phyloP scores from a whole-genome alignment of 805 yeast species.

The Cyberlindnera sargentensis region DNA sequence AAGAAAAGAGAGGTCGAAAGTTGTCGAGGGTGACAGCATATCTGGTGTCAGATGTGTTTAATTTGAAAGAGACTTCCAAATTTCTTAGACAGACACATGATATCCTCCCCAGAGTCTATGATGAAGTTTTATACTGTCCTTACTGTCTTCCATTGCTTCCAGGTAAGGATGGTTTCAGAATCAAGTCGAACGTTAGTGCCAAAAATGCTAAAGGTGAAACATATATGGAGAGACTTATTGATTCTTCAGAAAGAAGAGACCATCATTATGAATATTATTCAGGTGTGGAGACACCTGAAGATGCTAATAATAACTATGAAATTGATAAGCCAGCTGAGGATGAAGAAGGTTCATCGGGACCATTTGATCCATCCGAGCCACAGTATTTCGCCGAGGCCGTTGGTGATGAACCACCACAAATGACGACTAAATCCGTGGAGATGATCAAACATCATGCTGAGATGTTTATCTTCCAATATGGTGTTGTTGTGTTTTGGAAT shows the following conservation, averaged over 20 bases:
- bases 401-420: constrained; percentile 11
- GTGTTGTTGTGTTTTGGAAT: constrained; percentile 98
- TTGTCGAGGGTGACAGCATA: constrained; percentile 88
- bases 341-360: constrained; percentile 29
- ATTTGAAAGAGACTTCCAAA: constrained; percentile 52
- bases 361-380: constrained; percentile 91
- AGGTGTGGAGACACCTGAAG: constrained; percentile 58
- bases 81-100: constrained; percentile 68
- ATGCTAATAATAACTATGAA: constrained; percentile 38
- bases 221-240: constrained; percentile 69
- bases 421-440: constrained; percentile 14
- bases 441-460: constrained; percentile 58
- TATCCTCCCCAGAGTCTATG: constrained; percentile 81
- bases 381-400: constrained; percentile 64
- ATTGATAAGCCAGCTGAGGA: constrained; percentile 26
- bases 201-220: constrained; percentile 34
- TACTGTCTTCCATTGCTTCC: constrained; percentile 82
- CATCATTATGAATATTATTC: constrained; percentile 89
- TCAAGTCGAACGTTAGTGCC: constrained; percentile 52
- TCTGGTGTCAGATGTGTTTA: constrained; percentile 77
- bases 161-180: constrained; percentile 71
- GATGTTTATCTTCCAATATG: constrained; percentile 82
- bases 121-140: constrained; percentile 89
- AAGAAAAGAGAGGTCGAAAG: constrained; percentile 39
- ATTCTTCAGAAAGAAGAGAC: constrained; percentile 77